Conservation (phyloP, 2,329 filamentous ascomycete species). For the Scytalidium sp. region DNA sequence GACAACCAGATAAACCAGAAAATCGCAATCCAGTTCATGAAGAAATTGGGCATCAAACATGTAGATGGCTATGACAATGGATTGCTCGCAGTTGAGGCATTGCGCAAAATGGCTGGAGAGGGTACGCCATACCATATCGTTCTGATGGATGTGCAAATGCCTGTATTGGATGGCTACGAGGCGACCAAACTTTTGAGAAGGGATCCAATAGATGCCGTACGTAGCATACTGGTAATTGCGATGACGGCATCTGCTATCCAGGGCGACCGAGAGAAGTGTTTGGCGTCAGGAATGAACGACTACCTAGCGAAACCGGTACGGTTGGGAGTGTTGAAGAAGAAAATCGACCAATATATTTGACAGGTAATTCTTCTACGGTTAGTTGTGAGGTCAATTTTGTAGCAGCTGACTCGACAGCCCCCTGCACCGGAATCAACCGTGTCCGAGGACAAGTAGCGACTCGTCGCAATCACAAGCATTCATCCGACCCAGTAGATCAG, state of each 20-base stretch:
- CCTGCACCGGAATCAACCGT: no score
- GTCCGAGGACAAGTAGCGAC: no score
- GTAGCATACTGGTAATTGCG: slow-evolving; percentile 86
- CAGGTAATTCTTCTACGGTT: no score
- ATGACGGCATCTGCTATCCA: slow-evolving; percentile 97
- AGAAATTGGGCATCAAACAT: slow-evolving; percentile 74
- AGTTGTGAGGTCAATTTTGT: no score
- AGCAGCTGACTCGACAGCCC: no score
- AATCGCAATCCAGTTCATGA: slow-evolving; percentile 88
- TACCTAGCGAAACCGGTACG: slow-evolving; percentile 95
- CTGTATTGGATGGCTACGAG: slow-evolving; percentile 87
- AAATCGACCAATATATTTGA: slow-evolving; percentile 66
- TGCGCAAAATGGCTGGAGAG: slow-evolving; percentile 71
- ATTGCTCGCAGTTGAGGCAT: slow-evolving; percentile 78
- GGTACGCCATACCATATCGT: slow-evolving; percentile 82
- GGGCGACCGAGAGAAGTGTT: slow-evolving; percentile 89
- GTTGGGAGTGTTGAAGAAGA: slow-evolving; percentile 79
- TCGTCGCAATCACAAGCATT: no score
- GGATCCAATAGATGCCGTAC: slow-evolving; percentile 72
- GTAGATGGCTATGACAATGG: slow-evolving; percentile 92
- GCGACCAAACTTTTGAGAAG: slow-evolving; percentile 79
- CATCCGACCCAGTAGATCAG: no score
- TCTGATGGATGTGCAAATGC: slow-evolving; percentile 97
- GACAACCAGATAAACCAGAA: slow-evolving; percentile 94
- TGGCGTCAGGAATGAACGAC: slow-evolving; percentile 97